Evolutionary conservation across 768 basidiomycete genomes (phyloP).

Genomic region (Chalciporus piperatus): DNA sequence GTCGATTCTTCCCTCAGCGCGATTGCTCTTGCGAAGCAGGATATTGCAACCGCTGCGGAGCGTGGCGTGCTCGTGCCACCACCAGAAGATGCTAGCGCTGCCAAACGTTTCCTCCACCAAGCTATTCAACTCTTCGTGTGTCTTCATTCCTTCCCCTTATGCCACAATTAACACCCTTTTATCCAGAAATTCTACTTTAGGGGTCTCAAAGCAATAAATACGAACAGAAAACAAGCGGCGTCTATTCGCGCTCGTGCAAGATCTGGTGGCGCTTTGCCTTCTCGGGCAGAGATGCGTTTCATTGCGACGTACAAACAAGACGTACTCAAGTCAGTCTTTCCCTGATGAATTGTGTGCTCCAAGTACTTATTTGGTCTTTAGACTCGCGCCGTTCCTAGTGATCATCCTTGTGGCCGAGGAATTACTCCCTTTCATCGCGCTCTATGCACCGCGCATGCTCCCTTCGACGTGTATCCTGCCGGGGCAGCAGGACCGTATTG

Average conservation of each 20-base stretch:
- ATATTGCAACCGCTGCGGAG: constrained; percentile 60
- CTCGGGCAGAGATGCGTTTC: constrained; percentile 67
- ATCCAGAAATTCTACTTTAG: constrained; percentile 79
- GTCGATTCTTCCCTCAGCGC: constrained; percentile 25
- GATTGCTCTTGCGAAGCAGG: constrained; percentile 55
- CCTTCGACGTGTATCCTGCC: constrained; percentile 87
- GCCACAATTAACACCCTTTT: background rate
- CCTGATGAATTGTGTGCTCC: background rate
- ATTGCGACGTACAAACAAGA: constrained; percentile 66
- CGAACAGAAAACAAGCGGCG: constrained; percentile 52
- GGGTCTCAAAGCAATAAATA: constrained; percentile 70
- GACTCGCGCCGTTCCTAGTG: constrained; percentile 76
- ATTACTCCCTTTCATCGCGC: constrained; percentile 76
- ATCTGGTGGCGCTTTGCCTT: constrained; percentile 58
- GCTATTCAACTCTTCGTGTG: constrained; percentile 46
- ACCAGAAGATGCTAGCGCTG: constrained; percentile 57
- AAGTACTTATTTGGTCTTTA: constrained; percentile 8
- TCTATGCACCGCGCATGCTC: constrained; percentile 81
- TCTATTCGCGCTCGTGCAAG: constrained; percentile 55
- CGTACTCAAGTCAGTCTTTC: constrained; percentile 56
- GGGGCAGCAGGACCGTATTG: constrained; percentile 68
- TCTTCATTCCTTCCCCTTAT: background rate
- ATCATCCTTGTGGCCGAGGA: constrained; percentile 78
- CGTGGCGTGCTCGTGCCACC: constrained; percentile 70
- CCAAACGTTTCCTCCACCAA: constrained; percentile 49